phyloP scores from a whole-genome alignment of 78 protist genomes.

The Pelomyxa schiedti region DNA sequence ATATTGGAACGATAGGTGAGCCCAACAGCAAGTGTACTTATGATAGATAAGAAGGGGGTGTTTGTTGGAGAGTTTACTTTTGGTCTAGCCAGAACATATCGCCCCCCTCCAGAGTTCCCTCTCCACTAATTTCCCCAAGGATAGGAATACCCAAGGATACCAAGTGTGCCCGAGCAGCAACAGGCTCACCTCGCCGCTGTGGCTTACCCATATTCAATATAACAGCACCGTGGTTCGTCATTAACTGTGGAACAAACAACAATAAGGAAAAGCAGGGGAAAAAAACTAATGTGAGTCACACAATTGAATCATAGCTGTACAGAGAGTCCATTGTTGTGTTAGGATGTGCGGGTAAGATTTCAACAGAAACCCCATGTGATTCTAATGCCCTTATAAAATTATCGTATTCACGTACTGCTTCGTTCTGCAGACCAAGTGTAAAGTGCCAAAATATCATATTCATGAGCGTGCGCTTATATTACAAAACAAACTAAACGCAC shows the following conservation, averaged over 20 bases:
- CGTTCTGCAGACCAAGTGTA: background rate
- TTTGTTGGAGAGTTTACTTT: no score
- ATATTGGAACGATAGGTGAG: background rate
- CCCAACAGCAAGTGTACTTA: background rate
- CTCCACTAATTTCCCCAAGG: background rate
- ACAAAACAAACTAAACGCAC: no score
- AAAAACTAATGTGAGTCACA: no score
- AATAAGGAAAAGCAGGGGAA: no score
- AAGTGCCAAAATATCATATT: no score
- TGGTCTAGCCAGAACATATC: background rate
- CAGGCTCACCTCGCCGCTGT: background rate
- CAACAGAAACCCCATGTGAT: background rate
- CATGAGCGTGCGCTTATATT: no score
- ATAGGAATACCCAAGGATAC: background rate
- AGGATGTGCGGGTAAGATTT: background rate
- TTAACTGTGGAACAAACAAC: no score
- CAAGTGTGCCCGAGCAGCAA: background rate
- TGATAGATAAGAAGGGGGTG: no score
- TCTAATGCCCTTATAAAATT: background rate
- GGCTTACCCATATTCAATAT: background rate
- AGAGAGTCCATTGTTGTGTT: background rate
- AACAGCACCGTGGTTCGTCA: background rate
- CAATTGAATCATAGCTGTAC: background rate
- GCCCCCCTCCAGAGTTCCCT: background rate
- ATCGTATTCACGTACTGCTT: background rate